Conservation (phyloP, 345 rosid genomes). For the Gynandropsis gynandra region DNA sequence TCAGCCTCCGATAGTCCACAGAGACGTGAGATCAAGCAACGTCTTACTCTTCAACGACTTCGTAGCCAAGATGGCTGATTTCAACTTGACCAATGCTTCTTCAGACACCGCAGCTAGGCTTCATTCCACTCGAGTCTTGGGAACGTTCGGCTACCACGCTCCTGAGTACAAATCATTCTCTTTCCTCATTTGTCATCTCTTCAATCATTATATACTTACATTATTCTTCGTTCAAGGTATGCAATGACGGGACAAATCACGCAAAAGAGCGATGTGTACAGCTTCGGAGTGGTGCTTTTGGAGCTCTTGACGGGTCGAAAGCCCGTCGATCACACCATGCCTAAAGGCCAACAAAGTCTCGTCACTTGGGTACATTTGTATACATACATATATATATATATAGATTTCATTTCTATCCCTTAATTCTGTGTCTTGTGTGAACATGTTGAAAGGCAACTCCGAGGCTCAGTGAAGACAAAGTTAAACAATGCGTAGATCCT, state of each 20-base stretch:
- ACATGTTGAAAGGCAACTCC: conserved; percentile 77
- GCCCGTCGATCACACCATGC: conserved; percentile 99
- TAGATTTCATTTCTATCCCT: neutral
- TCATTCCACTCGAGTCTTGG: conserved; percentile 93
- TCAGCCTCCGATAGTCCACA: conserved; percentile 86
- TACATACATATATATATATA: neutral
- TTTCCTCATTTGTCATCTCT: neutral
- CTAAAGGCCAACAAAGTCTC: conserved; percentile 97
- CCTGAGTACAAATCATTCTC: conserved; percentile 75
- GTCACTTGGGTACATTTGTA: conserved; percentile 93
- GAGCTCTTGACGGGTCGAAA: conserved; percentile 95
- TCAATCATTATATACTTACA: neutral
- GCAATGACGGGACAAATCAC: conserved; percentile 99
- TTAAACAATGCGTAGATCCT: conserved; percentile 96
- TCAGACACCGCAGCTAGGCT: conserved; percentile 88
- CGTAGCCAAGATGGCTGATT: conserved; percentile 78
- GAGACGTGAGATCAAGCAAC: conserved; percentile 95
- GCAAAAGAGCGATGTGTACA: conserved; percentile 95
- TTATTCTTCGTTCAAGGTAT: conserved; percentile 37
- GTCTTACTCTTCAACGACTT: conserved; percentile 80
- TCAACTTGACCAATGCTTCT: conserved; percentile 76
- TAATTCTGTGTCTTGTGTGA: neutral
- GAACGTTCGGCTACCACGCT: conserved; percentile 99
- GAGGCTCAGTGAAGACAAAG: conserved; percentile 94
- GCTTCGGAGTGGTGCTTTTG: conserved; percentile 96